Evolutionary conservation across 352 stramenopile genomes (phyloP).

Genomic region (Phytophthora macrochlamydospora): DNA sequence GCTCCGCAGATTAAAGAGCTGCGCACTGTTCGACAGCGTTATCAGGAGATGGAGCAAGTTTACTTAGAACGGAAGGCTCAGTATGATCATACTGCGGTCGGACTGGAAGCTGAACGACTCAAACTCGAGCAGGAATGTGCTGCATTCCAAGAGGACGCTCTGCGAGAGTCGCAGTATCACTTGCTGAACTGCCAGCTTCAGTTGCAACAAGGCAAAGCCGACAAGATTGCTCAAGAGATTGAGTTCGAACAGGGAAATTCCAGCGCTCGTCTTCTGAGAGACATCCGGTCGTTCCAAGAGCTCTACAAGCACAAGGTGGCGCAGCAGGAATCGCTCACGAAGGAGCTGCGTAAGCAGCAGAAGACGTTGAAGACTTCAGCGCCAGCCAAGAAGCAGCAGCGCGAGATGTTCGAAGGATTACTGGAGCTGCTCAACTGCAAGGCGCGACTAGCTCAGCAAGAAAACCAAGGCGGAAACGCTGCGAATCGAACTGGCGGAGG

Average conservation of each 20-base stretch:
- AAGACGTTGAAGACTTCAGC: constrained; percentile 88
- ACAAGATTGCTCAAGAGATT: constrained; percentile 88
- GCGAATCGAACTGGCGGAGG: constrained; percentile 16
- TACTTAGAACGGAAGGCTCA: constrained; percentile 88
- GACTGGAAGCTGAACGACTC: constrained; percentile 88
- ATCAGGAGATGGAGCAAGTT: constrained; percentile 90
- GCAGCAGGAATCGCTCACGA: constrained; percentile 90
- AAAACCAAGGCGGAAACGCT: constrained; percentile 20
- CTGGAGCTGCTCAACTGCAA: constrained; percentile 85
- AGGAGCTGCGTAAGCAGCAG: constrained; percentile 91
- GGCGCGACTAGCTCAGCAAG: constrained; percentile 50
- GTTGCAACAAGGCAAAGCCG: constrained; percentile 73
- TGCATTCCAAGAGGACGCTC: constrained; percentile 87
- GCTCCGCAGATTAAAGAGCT: constrained; percentile 93
- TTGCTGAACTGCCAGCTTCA: constrained; percentile 76
- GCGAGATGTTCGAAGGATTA: constrained; percentile 86
- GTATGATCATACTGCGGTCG: constrained; percentile 91
- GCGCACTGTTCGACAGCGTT: constrained; percentile 84
- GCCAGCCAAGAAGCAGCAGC: constrained; percentile 75
- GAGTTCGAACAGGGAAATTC: constrained; percentile 85
- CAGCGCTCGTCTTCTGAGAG: constrained; percentile 63
- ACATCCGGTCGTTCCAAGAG: constrained; percentile 90
- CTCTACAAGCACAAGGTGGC: constrained; percentile 92
- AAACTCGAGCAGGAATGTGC: constrained; percentile 91
- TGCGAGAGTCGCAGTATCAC: constrained; percentile 89